Evolutionary conservation across 1,139 yeast genomes (phyloP).

Genomic region (Hanseniaspora sp.): DNA sequence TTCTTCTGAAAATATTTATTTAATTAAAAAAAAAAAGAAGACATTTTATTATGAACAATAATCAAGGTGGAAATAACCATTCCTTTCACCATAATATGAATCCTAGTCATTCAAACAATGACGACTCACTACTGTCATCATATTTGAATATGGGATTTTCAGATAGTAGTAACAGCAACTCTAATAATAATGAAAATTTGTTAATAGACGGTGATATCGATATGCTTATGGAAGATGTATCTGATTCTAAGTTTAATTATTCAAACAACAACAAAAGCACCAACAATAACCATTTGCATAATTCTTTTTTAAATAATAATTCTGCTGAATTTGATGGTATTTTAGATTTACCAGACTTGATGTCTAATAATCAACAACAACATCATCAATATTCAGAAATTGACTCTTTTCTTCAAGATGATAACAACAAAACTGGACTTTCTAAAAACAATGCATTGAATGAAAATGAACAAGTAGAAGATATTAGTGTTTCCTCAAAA

Average conservation of each 20-base stretch:
- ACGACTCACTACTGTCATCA: background rate
- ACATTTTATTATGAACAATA: background rate
- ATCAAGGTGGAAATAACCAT: background rate
- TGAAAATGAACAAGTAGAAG: background rate
- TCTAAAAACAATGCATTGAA: too few species aligned
- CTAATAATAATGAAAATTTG: background rate
- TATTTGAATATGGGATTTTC: background rate
- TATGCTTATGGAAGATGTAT: background rate
- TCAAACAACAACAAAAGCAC: background rate
- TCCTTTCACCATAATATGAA: background rate
- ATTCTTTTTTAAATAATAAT: background rate
- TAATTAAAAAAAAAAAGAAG: too few species aligned
- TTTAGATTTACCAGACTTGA: slow-evolving; percentile 3
- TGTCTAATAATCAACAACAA: background rate
- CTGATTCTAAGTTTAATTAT: background rate
- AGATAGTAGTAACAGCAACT: background rate
- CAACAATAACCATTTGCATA: background rate
- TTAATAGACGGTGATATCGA: slow-evolving; percentile 5
- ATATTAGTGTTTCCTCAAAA: background rate
- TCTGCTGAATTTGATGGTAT: slow-evolving; percentile 2
- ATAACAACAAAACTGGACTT: too few species aligned
- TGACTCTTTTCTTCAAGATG: background rate
- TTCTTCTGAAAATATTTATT: too few species aligned
- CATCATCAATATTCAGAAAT: background rate
- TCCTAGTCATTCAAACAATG: background rate